Conservation (phyloP, 345 rosid genomes). For the Populus tremula region DNA sequence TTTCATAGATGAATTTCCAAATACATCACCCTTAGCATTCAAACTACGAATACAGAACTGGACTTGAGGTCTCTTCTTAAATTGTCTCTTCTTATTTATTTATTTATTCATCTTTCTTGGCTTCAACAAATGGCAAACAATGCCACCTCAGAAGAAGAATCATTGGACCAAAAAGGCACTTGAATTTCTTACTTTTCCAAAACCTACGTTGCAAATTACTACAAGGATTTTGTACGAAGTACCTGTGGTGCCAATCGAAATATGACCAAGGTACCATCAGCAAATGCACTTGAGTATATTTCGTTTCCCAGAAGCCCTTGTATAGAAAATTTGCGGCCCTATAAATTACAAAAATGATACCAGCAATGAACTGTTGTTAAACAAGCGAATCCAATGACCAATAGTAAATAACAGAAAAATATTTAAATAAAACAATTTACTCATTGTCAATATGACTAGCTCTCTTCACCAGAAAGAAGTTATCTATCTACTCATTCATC, state of each 20-base stretch:
- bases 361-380: not conserved
- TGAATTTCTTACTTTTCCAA: not conserved
- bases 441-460: not conserved
- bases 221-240: not conserved
- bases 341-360: conserved; percentile 4
- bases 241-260: conserved; percentile 97
- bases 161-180: not conserved
- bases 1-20: not conserved
- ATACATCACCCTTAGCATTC: not conserved
- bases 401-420: not conserved
- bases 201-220: not conserved
- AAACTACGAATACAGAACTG: too few species aligned
- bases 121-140: not conserved
- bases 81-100: not conserved
- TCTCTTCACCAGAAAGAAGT: not conserved
- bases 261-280: conserved; percentile 77
- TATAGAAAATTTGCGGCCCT: conserved; percentile 86
- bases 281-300: conserved; percentile 43
- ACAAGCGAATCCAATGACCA: conserved; percentile 1
- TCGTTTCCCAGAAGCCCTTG: conserved; percentile 81
- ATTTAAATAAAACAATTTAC: not conserved
- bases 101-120: not conserved
- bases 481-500: not conserved
- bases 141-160: not conserved
- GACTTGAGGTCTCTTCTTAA: not conserved